Evolutionary conservation across 805 yeast species (phyloP).

Genomic region (Metschnikowia vanudenii): DNA sequence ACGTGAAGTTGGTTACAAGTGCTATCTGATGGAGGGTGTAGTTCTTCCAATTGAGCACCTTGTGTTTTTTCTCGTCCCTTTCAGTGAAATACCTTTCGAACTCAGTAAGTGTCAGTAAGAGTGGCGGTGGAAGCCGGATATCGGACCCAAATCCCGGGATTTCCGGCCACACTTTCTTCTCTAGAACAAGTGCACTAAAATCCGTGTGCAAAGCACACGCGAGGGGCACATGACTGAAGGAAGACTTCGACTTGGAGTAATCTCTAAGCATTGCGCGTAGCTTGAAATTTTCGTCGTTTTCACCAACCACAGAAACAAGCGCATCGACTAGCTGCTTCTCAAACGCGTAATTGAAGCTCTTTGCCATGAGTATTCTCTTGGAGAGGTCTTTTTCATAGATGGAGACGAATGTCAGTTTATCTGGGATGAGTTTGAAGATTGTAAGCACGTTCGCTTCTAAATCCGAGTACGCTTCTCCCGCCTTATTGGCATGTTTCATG

Average conservation of each 20-base stretch:
- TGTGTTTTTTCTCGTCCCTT: conserved; percentile 23
- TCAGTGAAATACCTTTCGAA: conserved; percentile 24
- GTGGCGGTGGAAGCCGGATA: conserved; percentile 25
- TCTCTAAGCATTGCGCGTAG: conserved; percentile 37
- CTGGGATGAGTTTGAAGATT: conserved; percentile 34
- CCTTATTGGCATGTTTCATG: conserved; percentile 22
- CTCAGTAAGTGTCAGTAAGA: conserved; percentile 20
- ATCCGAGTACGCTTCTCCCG: conserved; percentile 15
- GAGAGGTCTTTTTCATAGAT: conserved; percentile 38
- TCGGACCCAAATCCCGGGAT: conserved; percentile 27
- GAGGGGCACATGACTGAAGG: conserved; percentile 12
- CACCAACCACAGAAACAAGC: conserved; percentile 31
- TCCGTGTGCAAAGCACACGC: conserved; percentile 15
- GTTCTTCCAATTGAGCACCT: conserved; percentile 40
- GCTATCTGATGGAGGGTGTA: conserved; percentile 42
- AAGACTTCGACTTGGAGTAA: conserved; percentile 22
- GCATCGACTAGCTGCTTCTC: conserved; percentile 27
- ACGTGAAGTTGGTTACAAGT: conserved; percentile 31
- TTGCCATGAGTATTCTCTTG: conserved; percentile 32
- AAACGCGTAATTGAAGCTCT: conserved; percentile 17
- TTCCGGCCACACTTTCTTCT: conserved; percentile 41
- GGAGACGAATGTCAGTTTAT: conserved; percentile 32
- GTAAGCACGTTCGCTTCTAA: conserved; percentile 22
- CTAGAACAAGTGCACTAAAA: conserved; percentile 34
- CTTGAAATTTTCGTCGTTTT: conserved; percentile 28